Conservation (phyloP, 1,139 yeast species). For the Zhuliangozyma parablackwelliae region DNA sequence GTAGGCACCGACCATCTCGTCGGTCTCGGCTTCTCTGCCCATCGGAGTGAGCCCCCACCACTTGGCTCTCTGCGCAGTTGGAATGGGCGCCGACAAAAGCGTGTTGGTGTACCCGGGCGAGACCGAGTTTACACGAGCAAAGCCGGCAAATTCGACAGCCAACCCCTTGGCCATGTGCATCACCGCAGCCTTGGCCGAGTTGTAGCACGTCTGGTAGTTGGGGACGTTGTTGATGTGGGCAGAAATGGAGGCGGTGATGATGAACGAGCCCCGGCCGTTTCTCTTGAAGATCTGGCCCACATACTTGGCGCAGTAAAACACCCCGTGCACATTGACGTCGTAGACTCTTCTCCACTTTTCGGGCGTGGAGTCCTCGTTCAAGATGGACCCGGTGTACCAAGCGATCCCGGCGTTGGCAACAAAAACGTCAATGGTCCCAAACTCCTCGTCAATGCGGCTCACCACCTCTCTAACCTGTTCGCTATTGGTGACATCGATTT, state of each 20-base stretch:
- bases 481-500: constrained; percentile 58
- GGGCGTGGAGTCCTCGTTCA: constrained; percentile 44
- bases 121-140: constrained; percentile 53
- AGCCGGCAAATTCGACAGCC: constrained; percentile 50
- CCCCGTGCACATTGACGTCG: constrained; percentile 52
- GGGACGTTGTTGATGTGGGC: constrained; percentile 55
- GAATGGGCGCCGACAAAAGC: constrained; percentile 49
- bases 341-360: constrained; percentile 51
- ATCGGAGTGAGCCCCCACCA: constrained; percentile 37
- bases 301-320: constrained; percentile 54
- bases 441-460: constrained; percentile 54
- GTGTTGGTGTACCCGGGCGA: constrained; percentile 56
- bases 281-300: constrained; percentile 48
- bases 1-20: constrained; percentile 42
- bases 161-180: constrained; percentile 49
- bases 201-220: constrained; percentile 53
- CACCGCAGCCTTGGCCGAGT: constrained; percentile 58
- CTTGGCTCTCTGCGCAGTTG: constrained; percentile 27
- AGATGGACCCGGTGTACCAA: constrained; percentile 70
- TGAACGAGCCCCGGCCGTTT: constrained; percentile 50
- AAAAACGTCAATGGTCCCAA: constrained; percentile 68
- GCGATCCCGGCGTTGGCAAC: constrained; percentile 89
- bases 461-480: constrained; percentile 55
- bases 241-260: constrained; percentile 60
- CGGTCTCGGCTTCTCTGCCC: constrained; percentile 39